Evolutionary conservation across 2,329 filamentous ascomycete species (phyloP).

Genomic region (Ramichloridium luteum): DNA sequence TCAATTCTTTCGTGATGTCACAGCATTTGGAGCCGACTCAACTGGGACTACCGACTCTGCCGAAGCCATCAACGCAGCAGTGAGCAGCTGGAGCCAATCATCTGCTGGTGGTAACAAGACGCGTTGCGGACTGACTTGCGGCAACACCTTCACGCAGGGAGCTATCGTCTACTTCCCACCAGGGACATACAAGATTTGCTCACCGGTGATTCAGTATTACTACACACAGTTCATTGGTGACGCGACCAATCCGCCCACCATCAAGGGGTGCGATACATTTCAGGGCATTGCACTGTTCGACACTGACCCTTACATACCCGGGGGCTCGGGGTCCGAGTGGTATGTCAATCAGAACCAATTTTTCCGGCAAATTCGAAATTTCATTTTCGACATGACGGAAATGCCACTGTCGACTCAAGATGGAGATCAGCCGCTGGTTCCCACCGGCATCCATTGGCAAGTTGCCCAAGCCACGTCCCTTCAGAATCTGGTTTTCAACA

Average conservation of each 20-base stretch:
- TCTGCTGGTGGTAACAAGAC: too few species aligned
- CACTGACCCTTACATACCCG: not conserved
- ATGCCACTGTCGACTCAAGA: slow-evolving; percentile 12
- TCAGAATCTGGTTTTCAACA: slow-evolving; percentile 45
- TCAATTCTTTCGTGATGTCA: too few species aligned
- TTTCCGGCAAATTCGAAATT: slow-evolving; percentile 47
- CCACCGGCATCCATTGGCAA: slow-evolving; percentile 54
- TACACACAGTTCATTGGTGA: slow-evolving; percentile 89
- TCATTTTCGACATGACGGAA: slow-evolving; percentile 40
- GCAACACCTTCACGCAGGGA: slow-evolving; percentile 66
- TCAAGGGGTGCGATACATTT: too few species aligned
- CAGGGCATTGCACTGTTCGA: slow-evolving; percentile 39
- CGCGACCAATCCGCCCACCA: slow-evolving; percentile 49
- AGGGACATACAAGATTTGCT: slow-evolving; percentile 70
- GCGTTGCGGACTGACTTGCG: slow-evolving; percentile 40
- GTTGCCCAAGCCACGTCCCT: slow-evolving; percentile 51
- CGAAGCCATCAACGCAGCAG: too few species aligned
- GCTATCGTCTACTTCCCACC: slow-evolving; percentile 84
- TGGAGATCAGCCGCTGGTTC: not conserved
- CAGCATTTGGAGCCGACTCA: too few species aligned
- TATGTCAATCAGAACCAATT: slow-evolving; percentile 33
- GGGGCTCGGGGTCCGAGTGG: slow-evolving; percentile 34
- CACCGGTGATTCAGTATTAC: slow-evolving; percentile 71
- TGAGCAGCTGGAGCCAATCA: too few species aligned
- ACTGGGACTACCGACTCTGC: too few species aligned